These are phyloP conservation scores for Candolleomyces efflorescens DNA, from an alignment of 768 basidiomycete species.

Conservation along the genomic window DNA sequence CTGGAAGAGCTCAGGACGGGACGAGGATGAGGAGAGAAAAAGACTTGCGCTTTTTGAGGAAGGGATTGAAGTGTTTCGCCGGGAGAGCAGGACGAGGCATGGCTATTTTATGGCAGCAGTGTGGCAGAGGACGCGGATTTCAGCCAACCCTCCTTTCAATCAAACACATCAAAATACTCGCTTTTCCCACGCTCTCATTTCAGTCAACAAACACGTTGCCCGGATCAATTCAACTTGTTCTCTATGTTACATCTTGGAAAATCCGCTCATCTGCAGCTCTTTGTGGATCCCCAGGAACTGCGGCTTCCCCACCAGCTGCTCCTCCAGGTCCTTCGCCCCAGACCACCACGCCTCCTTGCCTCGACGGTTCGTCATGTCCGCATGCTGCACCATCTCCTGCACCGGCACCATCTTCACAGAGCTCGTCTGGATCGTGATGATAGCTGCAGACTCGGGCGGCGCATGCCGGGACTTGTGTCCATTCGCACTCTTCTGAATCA, in stretches of 20 bases:
- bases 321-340: constrained; percentile 61
- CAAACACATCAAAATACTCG: constrained; percentile 24
- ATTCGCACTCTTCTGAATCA: constrained; percentile 37
- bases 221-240: neutral
- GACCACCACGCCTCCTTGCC: constrained; percentile 82
- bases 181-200: constrained; percentile 25
- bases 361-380: constrained; percentile 88
- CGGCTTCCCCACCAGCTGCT: constrained; percentile 64
- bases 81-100: constrained; percentile 52
- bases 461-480: constrained; percentile 49
- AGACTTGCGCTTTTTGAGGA: constrained; percentile 39
- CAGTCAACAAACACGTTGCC: constrained; percentile 22
- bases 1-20: constrained; percentile 4
- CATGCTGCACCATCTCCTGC: constrained; percentile 75
- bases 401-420: constrained; percentile 80
- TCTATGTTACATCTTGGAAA: constrained; percentile 10
- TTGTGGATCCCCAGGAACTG: constrained; percentile 43
- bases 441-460: constrained; percentile 66
- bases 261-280: constrained; percentile 19
- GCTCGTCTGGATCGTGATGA: constrained; percentile 88
- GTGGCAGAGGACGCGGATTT: constrained; percentile 15
- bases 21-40: constrained; percentile 14
- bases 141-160: constrained; percentile 14
- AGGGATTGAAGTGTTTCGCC: constrained; percentile 43
- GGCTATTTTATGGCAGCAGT: constrained; percentile 18